Conservation (phyloP, 2,329 filamentous ascomycete genomes). For the Aureobasidium lini region DNA sequence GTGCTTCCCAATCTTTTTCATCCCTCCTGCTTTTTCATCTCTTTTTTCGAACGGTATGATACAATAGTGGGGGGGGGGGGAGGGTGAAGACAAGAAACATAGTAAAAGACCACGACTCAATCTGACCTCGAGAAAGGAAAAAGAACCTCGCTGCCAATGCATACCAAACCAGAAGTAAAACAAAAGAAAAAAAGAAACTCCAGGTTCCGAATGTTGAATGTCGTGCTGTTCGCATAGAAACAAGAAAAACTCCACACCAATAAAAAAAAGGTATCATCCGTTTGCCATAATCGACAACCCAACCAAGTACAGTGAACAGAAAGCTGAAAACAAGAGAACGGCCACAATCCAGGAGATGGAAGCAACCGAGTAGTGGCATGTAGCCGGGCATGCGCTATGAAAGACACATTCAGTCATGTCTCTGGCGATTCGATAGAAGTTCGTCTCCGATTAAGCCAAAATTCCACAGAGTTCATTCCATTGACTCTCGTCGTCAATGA, state of each 20-base stretch:
- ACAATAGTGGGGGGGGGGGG: neutral
- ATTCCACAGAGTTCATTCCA: conserved; percentile 38
- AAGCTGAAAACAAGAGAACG: neutral
- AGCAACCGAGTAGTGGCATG: no score
- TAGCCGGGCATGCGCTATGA: no score
- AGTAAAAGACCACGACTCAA: neutral
- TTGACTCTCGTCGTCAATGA: conserved; percentile 54
- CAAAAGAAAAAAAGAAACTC: neutral
- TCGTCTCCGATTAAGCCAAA: conserved; percentile 16
- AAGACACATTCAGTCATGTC: no score
- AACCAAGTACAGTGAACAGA: conserved; percentile 1
- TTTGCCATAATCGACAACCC: neutral
- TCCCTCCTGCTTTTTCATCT: neutral
- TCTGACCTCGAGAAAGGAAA: neutral
- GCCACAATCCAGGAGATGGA: neutral
- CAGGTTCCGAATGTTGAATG: neutral
- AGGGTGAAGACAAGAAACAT: neutral
- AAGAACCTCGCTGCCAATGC: neutral
- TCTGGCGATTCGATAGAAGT: neutral
- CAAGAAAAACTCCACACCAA: conserved; percentile 3
- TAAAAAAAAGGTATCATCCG: neutral
- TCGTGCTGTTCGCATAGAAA: neutral
- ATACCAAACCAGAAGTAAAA: neutral
- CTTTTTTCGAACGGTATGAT: neutral
- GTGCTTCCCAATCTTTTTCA: neutral